These are phyloP conservation scores for Triticum turgidum DNA, from an alignment of 176 grass and related monocot genomes.

Conservation along the genomic window DNA sequence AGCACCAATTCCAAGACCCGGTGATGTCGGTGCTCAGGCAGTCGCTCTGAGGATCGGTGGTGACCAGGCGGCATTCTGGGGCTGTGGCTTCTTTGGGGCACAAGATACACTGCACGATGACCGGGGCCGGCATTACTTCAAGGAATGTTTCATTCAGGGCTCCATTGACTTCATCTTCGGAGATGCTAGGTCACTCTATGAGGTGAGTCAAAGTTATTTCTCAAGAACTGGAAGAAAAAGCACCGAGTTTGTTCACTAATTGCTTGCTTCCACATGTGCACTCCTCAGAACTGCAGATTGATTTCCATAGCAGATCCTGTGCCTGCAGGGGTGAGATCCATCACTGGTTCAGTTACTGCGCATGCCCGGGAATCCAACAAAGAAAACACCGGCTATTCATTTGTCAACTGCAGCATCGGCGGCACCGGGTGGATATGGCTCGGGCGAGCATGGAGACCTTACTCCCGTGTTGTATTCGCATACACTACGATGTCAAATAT, in stretches of 20 bases:
- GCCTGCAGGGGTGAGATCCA: slow-evolving; percentile 46
- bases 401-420: slow-evolving; percentile 69
- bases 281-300: slow-evolving; percentile 61
- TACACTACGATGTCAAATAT: slow-evolving; percentile 74
- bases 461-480: slow-evolving; percentile 68
- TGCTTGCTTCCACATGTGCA: slow-evolving; percentile 9
- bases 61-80: slow-evolving; percentile 80
- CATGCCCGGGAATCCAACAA: slow-evolving; percentile 44
- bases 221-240: neutral
- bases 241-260: slow-evolving; percentile 10
- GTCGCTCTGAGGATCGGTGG: slow-evolving; percentile 65
- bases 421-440: slow-evolving; percentile 73
- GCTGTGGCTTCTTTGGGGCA: slow-evolving; percentile 79
- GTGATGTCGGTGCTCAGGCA: slow-evolving; percentile 63
- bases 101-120: slow-evolving; percentile 94
- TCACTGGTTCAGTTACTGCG: slow-evolving; percentile 69
- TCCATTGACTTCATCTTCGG: slow-evolving; percentile 92
- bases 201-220: slow-evolving; percentile 33
- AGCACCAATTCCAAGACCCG: slow-evolving; percentile 75
- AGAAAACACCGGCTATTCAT: slow-evolving; percentile 74
- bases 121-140: slow-evolving; percentile 71
- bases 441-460: slow-evolving; percentile 77
- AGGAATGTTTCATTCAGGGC: slow-evolving; percentile 85
- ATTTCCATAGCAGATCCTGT: slow-evolving; percentile 78
- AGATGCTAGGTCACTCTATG: slow-evolving; percentile 80